A percentile compares a stretch with the other conserved stretches of the same genome.
Evolutionary conservation across 768 basidiomycete species (phyloP).

Genomic region (Suillus clintonianus): DNA sequence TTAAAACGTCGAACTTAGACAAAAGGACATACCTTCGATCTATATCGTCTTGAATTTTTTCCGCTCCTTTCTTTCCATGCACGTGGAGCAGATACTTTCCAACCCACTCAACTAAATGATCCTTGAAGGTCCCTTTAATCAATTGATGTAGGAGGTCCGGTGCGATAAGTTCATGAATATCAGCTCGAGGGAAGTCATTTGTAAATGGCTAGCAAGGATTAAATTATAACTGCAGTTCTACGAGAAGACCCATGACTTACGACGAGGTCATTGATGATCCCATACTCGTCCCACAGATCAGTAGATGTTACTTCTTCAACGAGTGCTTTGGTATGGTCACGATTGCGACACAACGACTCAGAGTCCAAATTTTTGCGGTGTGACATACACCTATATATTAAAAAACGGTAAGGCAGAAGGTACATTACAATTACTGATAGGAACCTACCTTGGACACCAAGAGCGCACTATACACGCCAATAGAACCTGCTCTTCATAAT

Average conservation of each 20-base stretch:
- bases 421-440: background rate
- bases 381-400: constrained; percentile 27
- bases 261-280: background rate
- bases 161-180: background rate
- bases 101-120: background rate
- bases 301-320: constrained; percentile 3
- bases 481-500: constrained; percentile 41
- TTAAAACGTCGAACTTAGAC: fast-evolving
- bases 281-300: background rate
- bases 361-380: constrained; percentile 23
- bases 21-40: background rate
- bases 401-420: background rate
- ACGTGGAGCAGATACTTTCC: background rate
- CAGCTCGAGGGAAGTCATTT: background rate
- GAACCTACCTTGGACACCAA: constrained; percentile 38
- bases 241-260: too few species aligned
- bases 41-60: background rate
- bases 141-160: background rate
- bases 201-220: background rate
- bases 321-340: constrained; percentile 20
- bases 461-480: constrained; percentile 32
- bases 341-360: constrained; percentile 7
- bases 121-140: background rate
- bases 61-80: background rate
- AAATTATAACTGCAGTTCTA: too few species aligned